These are phyloP conservation scores for Strobilomyces echinocephalus DNA, from an alignment of 768 basidiomycete genomes.

Conservation along the genomic window DNA sequence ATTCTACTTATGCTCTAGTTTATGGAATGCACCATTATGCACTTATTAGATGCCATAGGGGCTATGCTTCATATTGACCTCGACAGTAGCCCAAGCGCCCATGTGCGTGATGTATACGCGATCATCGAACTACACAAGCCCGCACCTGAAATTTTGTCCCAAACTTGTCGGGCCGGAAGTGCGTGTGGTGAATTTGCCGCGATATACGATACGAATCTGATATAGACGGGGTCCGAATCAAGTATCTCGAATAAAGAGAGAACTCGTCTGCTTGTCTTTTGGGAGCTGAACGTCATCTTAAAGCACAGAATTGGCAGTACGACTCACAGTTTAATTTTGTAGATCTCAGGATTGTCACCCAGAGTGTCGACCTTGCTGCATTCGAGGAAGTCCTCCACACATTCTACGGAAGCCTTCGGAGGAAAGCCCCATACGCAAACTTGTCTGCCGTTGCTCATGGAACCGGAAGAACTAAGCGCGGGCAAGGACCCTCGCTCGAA, in stretches of 20 bases:
- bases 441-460: slow-evolving; percentile 45
- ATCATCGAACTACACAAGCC: slow-evolving; percentile 49
- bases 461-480: slow-evolving; percentile 47
- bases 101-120: neutral
- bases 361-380: slow-evolving; percentile 41
- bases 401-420: slow-evolving; percentile 35
- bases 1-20: slow-evolving; percentile 21
- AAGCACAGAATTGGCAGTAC: neutral
- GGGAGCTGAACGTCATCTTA: slow-evolving; percentile 4
- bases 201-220: slow-evolving; percentile 70
- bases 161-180: slow-evolving; percentile 34
- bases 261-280: slow-evolving; percentile 37
- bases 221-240: slow-evolving; percentile 50
- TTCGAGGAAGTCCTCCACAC: slow-evolving; percentile 39
- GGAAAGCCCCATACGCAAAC: slow-evolving; percentile 65
- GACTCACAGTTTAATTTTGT: slow-evolving; percentile 50
- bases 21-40: slow-evolving; percentile 12
- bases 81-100: neutral
- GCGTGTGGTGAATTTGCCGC: slow-evolving; percentile 56
- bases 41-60: slow-evolving; percentile 15
- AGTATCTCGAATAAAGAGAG: slow-evolving; percentile 45
- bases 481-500: slow-evolving; percentile 32
- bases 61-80: slow-evolving; percentile 10
- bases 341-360: slow-evolving; percentile 40
- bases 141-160: slow-evolving; percentile 40